These are phyloP conservation scores for Carnegiea gigantea DNA, from an alignment of 179 eudicot genomes.

Conservation along the genomic window DNA sequence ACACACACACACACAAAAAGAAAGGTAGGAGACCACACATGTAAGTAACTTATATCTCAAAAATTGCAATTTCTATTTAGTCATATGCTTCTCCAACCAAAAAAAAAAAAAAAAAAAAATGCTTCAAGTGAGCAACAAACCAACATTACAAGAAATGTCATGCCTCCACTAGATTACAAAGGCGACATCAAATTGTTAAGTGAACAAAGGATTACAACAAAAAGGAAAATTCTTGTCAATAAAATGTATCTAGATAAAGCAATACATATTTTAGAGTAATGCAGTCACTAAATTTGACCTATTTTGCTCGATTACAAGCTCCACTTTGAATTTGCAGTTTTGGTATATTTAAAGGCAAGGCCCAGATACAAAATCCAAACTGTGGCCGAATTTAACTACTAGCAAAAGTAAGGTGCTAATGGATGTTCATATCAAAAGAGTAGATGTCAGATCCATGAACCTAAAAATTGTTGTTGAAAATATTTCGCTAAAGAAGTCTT, in stretches of 20 bases:
- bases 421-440: neutral
- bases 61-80: neutral
- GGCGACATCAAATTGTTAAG: too few species aligned
- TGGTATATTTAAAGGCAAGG: too few species aligned
- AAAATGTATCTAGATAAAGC: too few species aligned
- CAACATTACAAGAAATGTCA: too few species aligned
- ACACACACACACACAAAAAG: neutral
- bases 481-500: neutral
- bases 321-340: too few species aligned
- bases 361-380: neutral
- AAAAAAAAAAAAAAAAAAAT: too few species aligned
- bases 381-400: neutral
- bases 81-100: neutral
- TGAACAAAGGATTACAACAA: too few species aligned
- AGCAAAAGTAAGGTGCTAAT: neutral
- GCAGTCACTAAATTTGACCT: too few species aligned
- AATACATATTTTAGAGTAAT: too few species aligned
- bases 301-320: too few species aligned
- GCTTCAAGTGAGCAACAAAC: neutral
- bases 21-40: neutral
- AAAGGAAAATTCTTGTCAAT: too few species aligned
- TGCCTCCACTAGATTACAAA: too few species aligned
- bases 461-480: neutral
- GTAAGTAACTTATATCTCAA: neutral
- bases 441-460: neutral